phyloP scores from a whole-genome alignment of 2,329 filamentous ascomycete species.

The Aspergillus felis region DNA sequence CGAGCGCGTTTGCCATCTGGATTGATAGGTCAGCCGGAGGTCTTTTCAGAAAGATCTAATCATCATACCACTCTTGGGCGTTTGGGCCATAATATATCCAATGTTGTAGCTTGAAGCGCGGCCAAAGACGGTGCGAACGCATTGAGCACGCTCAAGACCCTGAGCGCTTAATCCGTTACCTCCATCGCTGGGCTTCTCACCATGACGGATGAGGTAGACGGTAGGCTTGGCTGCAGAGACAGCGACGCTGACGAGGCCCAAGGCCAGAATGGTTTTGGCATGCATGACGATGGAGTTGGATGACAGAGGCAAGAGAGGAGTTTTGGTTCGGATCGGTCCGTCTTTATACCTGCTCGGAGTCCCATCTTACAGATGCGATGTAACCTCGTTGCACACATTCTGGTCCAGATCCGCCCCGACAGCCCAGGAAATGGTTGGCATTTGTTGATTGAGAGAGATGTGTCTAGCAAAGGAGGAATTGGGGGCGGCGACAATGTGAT shows the following conservation, averaged over 20 bases:
- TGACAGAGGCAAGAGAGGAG: background rate
- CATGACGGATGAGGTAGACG: conserved; percentile 62
- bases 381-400: background rate
- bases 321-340: background rate
- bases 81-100: conserved; percentile 56
- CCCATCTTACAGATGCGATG: background rate
- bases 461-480: background rate
- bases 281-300: conserved; percentile 1
- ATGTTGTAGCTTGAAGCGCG: conserved; percentile 51
- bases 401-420: background rate
- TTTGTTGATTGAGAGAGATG: background rate
- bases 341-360: background rate
- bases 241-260: conserved; percentile 12
- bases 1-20: conserved; percentile 50
- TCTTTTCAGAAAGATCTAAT: background rate
- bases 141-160: conserved; percentile 57
- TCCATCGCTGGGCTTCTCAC: conserved; percentile 55
- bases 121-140: conserved; percentile 56
- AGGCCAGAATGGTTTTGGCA: conserved; percentile 1
- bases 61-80: conserved; percentile 42
- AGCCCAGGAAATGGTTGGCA: background rate
- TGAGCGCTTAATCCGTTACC: conserved; percentile 48
- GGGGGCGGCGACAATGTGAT: background rate
- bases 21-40: conserved; percentile 10
- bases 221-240: conserved; percentile 38